Evolutionary conservation across 2,329 filamentous ascomycete species (phyloP).

Genomic region (Diaporthe citriasiana): DNA sequence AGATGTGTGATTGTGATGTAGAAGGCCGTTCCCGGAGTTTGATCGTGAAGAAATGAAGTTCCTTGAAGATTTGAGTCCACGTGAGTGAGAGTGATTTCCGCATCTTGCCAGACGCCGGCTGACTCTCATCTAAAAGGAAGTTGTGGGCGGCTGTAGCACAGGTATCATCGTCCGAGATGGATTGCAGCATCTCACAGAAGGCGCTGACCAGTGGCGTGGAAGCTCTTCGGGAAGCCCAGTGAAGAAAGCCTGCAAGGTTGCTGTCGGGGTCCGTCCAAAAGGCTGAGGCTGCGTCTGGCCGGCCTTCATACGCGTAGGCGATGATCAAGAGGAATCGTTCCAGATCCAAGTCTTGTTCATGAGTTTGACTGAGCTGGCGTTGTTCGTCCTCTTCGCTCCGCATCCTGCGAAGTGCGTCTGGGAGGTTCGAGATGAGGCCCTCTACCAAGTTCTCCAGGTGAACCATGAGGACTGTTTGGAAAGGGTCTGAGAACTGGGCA

Average conservation of each 20-base stretch:
- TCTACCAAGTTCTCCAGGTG: slow-evolving; percentile 91
- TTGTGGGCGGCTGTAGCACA: slow-evolving; percentile 89
- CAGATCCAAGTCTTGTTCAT: slow-evolving; percentile 79
- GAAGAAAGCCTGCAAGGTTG: slow-evolving; percentile 93
- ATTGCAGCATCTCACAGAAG: slow-evolving; percentile 96
- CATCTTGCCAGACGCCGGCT: slow-evolving; percentile 81
- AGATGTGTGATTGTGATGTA: slow-evolving; percentile 65
- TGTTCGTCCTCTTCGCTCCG: slow-evolving; percentile 93
- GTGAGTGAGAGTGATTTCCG: slow-evolving; percentile 87
- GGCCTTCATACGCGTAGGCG: slow-evolving; percentile 89
- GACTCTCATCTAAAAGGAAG: slow-evolving; percentile 89
- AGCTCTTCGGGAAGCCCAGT: slow-evolving; percentile 95
- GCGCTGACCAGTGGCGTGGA: slow-evolving; percentile 96
- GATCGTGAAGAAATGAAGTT: slow-evolving; percentile 86
- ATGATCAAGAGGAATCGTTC: slow-evolving; percentile 95
- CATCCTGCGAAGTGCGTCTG: slow-evolving; percentile 88
- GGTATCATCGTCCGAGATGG: slow-evolving; percentile 85
- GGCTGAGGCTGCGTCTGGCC: slow-evolving; percentile 84
- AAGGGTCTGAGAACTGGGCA: slow-evolving; percentile 77
- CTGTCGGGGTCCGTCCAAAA: slow-evolving; percentile 96
- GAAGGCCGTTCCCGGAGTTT: slow-evolving; percentile 82
- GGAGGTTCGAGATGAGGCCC: slow-evolving; percentile 94
- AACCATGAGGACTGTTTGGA: slow-evolving; percentile 81
- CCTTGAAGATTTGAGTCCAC: slow-evolving; percentile 93
- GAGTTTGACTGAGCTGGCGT: slow-evolving; percentile 74